Evolutionary conservation across 1,284 basidiomycete genomes (phyloP), one percentile per base, ranked within the genome.

Genomic region (Leccinum pachyderme): DNA sequence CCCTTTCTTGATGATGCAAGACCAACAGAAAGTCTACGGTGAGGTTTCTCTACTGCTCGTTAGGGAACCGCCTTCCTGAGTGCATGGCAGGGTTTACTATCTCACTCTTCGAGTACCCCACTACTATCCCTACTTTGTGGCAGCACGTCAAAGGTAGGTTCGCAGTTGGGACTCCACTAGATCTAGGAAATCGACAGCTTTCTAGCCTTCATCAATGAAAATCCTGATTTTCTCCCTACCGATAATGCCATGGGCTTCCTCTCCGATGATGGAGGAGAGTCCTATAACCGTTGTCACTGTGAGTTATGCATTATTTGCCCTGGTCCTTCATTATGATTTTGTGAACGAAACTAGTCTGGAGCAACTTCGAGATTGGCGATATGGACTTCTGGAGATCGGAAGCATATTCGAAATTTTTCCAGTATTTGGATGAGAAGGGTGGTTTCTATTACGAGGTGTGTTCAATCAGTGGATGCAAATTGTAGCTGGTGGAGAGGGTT

Each of bases 61-160:
- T 2, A 27, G n/a, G 3, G 24, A 24, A 12, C 1, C 1, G 15
- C 7, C 18, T 5, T 39, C 15, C 2, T 49, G 29, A 24, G 8
- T 24, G 29, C 48, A 49, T 29, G n/a, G 1, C 46, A 84, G 90
- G 90, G 7, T 96, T 93, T 71, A 94, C 91, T 2, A 75, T 97
- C 35, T 87, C 91, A 1, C 75, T 97, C 24, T 90, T 83, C 62
- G 95, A 97, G 70, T 95, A 93, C 64, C 81, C 83, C 55, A 81
- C 83, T 46, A 97, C 94, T 4, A 93, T 96, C 51, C 86, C 87
- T 1, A 92, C 93, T 0, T 81, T 97, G 11, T 97, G 93, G 93
- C 67, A 82, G 5, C 75, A 83, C 12, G 88, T 89, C 31, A 87
- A 80, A 76, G 81, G 89, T 87, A 57, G 72, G 52, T 53, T 13